phyloP scores from a whole-genome alignment of 495 filamentous ascomycete genomes.

The Penicillium roqueforti region DNA sequence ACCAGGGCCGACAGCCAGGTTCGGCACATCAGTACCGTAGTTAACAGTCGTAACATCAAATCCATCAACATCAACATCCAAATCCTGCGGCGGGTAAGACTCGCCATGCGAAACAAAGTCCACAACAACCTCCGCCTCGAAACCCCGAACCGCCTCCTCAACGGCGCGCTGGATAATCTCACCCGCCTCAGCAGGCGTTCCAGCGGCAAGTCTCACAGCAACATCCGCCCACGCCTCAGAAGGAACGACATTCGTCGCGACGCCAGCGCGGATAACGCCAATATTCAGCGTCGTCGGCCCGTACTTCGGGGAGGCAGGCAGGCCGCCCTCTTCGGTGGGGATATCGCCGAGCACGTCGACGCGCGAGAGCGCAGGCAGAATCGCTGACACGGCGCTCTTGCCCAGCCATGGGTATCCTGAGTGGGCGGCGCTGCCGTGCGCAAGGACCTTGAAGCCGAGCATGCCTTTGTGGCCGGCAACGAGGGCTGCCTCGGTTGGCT shows the following conservation, averaged over 20 bases:
- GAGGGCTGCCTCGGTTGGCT: slow-evolving; percentile 84
- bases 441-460: slow-evolving; percentile 56
- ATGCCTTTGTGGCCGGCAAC: slow-evolving; percentile 89
- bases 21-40: slow-evolving; percentile 89
- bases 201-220: slow-evolving; percentile 69
- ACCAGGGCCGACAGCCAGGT: slow-evolving; percentile 48
- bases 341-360: slow-evolving; percentile 54
- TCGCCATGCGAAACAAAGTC: slow-evolving; percentile 44
- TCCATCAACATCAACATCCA: slow-evolving; percentile 75
- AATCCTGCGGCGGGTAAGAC: slow-evolving; percentile 70
- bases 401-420: slow-evolving; percentile 87
- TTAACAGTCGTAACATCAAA: slow-evolving; percentile 79
- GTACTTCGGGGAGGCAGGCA: slow-evolving; percentile 71
- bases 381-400: slow-evolving; percentile 67
- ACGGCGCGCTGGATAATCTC: slow-evolving; percentile 53
- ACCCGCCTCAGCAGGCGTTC: slow-evolving; percentile 52
- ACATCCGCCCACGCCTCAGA: slow-evolving; percentile 63
- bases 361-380: slow-evolving; percentile 61
- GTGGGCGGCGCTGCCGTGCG: slow-evolving; percentile 76
- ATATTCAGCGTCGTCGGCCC: slow-evolving; percentile 88
- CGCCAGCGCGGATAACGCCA: slow-evolving; percentile 71
- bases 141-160: slow-evolving; percentile 51
- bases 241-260: slow-evolving; percentile 85
- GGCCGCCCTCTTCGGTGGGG: slow-evolving; percentile 40
- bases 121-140: slow-evolving; percentile 57